Evolutionary conservation across 331 rosid genomes (phyloP), one percentile per base, ranked within the genome.

Genomic region (Pyracantha coccinea): DNA sequence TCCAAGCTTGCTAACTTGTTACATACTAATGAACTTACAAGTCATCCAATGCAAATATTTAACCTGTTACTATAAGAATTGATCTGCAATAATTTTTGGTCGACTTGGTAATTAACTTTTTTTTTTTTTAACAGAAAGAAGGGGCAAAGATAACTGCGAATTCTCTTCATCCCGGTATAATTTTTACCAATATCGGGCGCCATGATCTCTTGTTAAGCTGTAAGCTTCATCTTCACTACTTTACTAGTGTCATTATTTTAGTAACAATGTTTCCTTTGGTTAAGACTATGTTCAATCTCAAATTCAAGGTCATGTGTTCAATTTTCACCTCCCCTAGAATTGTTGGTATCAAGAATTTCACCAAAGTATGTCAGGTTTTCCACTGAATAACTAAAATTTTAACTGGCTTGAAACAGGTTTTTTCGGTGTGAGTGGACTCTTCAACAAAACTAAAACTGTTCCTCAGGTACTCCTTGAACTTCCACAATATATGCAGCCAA

Each of bases 1-100:
- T 88, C 96, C 68, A 91, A 91, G 81, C 90, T 91, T 58, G 92
- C 92, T 63, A 85, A 83, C 75, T 70, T 90, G 25, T 76, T 90
- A 84, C 90, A 91, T 33, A 75, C 90, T 15, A 83, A 82, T 62
- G 92, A 88, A 79, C 92, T 90, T 71, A 77, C 90, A 29, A 75
- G 16, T 23, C 50, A 41, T 50, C 55, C 55, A 47, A 16, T 50
- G 55, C 20, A 50, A 50, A 50, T 41, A 41, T 41, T 10, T 3
- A 41, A 41, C 15, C 47, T 41, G 47, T 52, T 20, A 5, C 8
- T 21, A 27, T 16, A 2, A 54, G 35, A 17, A 41, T 24, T 21
- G 29, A 58, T 25, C 8, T 60, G 66, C 33, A 25, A 12, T 60
- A 50, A 50, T 24, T 27, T 3, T 16, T 61, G n/a, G 58, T n/a